phyloP scores from a whole-genome alignment of 169 alveolate species.

The Perkinsus olseni region DNA sequence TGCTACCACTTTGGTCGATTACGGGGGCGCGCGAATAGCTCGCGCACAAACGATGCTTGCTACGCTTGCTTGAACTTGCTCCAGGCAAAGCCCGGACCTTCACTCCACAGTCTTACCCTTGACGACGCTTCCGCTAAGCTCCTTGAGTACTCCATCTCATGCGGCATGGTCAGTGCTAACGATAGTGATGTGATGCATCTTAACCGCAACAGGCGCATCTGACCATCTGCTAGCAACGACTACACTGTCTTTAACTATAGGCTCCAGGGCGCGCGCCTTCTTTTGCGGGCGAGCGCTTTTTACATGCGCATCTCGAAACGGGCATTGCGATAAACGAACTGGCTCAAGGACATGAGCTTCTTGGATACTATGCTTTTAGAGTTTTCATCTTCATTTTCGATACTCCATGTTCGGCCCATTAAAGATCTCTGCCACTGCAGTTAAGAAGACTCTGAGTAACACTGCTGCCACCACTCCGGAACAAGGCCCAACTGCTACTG shows the following conservation, averaged over 20 bases:
- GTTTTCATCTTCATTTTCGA: background rate
- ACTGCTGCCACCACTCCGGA: background rate
- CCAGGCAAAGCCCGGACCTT: too few relatives aligned
- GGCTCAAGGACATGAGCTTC: too few relatives aligned
- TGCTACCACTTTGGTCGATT: too few relatives aligned
- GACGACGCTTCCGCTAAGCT: background rate
- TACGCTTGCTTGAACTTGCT: too few relatives aligned
- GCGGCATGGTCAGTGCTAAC: background rate
- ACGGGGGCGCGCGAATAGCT: too few relatives aligned
- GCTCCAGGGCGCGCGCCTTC: background rate
- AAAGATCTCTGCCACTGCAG: background rate
- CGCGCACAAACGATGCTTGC: too few relatives aligned
- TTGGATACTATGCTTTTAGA: background rate
- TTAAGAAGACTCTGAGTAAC: background rate
- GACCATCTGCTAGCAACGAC: too few relatives aligned
- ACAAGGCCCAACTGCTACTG: background rate
- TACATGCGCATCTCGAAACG: background rate
- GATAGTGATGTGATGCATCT: background rate
- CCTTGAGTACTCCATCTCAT: too few relatives aligned
- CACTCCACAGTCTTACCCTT: background rate
- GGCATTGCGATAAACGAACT: background rate
- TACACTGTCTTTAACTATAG: too few relatives aligned
- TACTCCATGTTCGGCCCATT: background rate
- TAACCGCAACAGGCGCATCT: background rate
- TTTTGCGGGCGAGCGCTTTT: background rate